These are phyloP conservation scores for Dipodascus geniculatus DNA, from an alignment of 805 yeast genomes.

Conservation along the genomic window DNA sequence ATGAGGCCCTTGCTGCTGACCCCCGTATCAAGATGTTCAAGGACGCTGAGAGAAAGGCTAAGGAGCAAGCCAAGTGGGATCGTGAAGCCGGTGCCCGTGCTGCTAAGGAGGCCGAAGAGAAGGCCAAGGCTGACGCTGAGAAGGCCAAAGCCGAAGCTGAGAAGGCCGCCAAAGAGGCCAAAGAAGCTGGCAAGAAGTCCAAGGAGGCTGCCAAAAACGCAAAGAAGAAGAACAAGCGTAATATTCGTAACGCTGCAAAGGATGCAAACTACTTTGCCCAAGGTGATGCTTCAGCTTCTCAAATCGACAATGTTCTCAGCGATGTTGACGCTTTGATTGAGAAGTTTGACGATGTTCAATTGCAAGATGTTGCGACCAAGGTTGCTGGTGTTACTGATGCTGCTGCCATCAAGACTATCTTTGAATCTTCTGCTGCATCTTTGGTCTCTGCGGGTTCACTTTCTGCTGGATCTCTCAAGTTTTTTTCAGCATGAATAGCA, in stretches of 20 bases:
- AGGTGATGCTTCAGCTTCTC: constrained; percentile 57
- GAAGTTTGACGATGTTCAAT: constrained; percentile 64
- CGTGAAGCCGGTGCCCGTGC: constrained; percentile 94
- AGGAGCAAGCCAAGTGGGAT: constrained; percentile 94
- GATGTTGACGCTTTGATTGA: constrained; percentile 76
- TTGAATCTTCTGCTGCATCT: constrained; percentile 43
- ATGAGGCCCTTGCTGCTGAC: constrained; percentile 79
- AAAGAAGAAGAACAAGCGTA: constrained; percentile 93
- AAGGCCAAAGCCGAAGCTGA: constrained; percentile 66
- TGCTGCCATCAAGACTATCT: constrained; percentile 44
- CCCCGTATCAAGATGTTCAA: constrained; percentile 92
- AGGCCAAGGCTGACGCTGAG: constrained; percentile 81
- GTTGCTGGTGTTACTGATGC: constrained; percentile 44
- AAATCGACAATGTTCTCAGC: constrained; percentile 32
- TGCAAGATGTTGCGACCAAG: constrained; percentile 63
- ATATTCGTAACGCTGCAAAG: constrained; percentile 70
- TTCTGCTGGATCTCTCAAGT: constrained; percentile 4
- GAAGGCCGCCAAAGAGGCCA: constrained; percentile 47
- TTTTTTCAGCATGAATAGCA: background rate
- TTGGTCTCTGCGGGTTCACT: constrained; percentile 41
- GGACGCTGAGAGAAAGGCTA: constrained; percentile 88
- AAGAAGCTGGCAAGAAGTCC: constrained; percentile 81
- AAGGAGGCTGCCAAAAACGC: constrained; percentile 85
- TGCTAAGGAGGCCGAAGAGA: constrained; percentile 87
- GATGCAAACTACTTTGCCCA: constrained; percentile 71